Percentiles rank a stretch among this genome's conserved stretches.
Evolutionary conservation across 2,329 filamentous ascomycete species (phyloP).

Genomic region (Alternaria sp.): DNA sequence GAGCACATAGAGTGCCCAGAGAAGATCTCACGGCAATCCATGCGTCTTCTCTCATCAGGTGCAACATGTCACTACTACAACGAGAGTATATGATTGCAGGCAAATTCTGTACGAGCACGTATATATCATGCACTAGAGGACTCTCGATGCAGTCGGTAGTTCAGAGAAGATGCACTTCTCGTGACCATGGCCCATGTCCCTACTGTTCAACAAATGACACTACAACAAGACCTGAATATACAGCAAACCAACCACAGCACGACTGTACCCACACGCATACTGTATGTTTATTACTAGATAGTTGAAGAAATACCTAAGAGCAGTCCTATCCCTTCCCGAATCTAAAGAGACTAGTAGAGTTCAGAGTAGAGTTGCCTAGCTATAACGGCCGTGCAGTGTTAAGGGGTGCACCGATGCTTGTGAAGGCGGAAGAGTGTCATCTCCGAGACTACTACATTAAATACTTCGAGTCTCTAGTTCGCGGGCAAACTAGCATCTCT

Average conservation of each 20-base stretch:
- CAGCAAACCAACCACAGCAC: neutral
- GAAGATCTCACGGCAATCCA: neutral
- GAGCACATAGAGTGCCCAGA: neutral
- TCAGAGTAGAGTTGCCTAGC: neutral
- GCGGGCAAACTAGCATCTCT: no score
- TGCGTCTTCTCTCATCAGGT: neutral
- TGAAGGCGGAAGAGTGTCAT: no score
- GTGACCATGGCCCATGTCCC: neutral
- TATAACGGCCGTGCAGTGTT: neutral
- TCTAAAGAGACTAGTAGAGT: neutral
- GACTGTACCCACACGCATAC: neutral
- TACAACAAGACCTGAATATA: neutral
- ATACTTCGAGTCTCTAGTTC: no score
- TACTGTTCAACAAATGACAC: neutral
- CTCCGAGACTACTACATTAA: no score
- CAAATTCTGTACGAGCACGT: neutral
- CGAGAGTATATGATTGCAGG: neutral
- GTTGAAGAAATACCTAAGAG: neutral
- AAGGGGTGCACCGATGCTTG: no score
- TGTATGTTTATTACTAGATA: neutral
- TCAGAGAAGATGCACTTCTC: neutral
- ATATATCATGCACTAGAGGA: neutral
- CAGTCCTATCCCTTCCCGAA: neutral
- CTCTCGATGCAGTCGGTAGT: neutral
- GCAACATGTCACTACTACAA: neutral